Evolutionary conservation across 2,329 filamentous ascomycete genomes (phyloP).

Genomic region (Microascus cirrosus): DNA sequence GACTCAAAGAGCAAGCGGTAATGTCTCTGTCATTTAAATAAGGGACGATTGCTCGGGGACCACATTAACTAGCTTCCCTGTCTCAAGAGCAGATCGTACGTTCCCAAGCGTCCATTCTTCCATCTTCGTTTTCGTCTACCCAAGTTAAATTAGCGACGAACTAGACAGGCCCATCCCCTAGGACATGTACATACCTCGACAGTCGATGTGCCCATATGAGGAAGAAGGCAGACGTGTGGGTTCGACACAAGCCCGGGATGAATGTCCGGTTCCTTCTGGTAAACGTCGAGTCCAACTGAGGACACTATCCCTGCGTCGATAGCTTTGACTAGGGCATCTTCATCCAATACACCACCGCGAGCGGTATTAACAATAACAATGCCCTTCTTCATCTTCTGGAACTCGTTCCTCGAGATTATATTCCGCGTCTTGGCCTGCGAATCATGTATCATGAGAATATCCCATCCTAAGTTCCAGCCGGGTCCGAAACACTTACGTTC

Average conservation of each 20-base stretch:
- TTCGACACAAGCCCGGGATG: constrained; percentile 49
- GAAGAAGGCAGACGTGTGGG: constrained; percentile 48
- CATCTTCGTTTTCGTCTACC: constrained; percentile 49
- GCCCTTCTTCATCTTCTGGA: background rate
- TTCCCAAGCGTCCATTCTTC: constrained; percentile 67
- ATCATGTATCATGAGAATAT: too few relatives aligned
- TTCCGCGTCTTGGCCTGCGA: background rate
- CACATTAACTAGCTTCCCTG: constrained; percentile 34
- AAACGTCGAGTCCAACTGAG: background rate
- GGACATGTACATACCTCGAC: constrained; percentile 25
- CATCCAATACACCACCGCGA: background rate
- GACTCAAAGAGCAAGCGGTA: too few relatives aligned
- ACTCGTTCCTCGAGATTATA: background rate
- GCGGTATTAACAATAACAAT: background rate
- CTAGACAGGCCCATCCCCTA: constrained; percentile 10
- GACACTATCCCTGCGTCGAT: background rate
- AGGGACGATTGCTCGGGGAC: background rate
- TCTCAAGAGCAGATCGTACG: constrained; percentile 48
- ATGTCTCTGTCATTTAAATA: background rate
- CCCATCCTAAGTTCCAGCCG: too few relatives aligned
- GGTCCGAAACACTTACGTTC: background rate
- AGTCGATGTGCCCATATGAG: constrained; percentile 59
- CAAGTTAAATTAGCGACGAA: background rate
- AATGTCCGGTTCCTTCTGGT: background rate
- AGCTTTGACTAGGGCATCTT: background rate